Percentiles rank a stretch among this genome's conserved stretches.
Evolutionary conservation across 345 rosid genomes (phyloP).

Genomic region (Streptanthus diversifolius): DNA sequence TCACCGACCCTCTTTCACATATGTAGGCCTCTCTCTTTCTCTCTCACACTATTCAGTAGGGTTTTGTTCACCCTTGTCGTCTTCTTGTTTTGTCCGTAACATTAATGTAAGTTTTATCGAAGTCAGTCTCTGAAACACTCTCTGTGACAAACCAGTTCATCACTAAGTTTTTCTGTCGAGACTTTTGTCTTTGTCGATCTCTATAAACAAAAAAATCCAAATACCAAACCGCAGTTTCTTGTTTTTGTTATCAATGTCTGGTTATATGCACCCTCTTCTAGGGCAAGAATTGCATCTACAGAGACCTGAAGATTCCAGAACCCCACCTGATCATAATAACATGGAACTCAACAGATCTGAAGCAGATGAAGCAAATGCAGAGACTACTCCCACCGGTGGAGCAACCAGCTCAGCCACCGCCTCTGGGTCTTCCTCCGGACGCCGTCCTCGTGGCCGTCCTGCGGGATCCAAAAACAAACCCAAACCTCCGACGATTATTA

Average conservation of each 20-base stretch:
- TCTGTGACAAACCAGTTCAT: slow-evolving; percentile 28
- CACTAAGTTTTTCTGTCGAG: slow-evolving; percentile 15
- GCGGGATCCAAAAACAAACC: slow-evolving; percentile 68
- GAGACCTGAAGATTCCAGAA: slow-evolving; percentile 36
- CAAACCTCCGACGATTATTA: slow-evolving; percentile 60
- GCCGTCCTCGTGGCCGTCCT: slow-evolving; percentile 74
- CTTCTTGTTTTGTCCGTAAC: slow-evolving; percentile 33
- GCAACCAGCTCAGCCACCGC: slow-evolving; percentile 35
- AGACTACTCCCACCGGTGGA: slow-evolving; percentile 33
- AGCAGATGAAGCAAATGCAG: slow-evolving; percentile 36
- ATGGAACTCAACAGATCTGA: slow-evolving; percentile 41
- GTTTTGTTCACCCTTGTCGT: slow-evolving; percentile 31
- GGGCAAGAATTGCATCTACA: slow-evolving; percentile 43
- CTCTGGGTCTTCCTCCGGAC: slow-evolving; percentile 36
- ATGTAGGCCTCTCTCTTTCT: slow-evolving; percentile 1
- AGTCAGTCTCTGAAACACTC: slow-evolving; percentile 17
- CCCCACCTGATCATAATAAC: slow-evolving; percentile 28
- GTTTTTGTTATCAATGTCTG: slow-evolving; percentile 37
- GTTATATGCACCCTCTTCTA: slow-evolving; percentile 51
- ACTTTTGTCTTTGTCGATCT: slow-evolving; percentile 31
- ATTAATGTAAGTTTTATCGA: slow-evolving; percentile 21
- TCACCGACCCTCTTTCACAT: slow-evolving; percentile 28
- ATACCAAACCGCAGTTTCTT: slow-evolving; percentile 12
- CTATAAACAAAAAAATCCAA: not conserved
- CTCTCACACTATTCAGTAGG: slow-evolving; percentile 14